Conservation (phyloP, 495 filamentous ascomycete species). For the Tuber indicum region DNA sequence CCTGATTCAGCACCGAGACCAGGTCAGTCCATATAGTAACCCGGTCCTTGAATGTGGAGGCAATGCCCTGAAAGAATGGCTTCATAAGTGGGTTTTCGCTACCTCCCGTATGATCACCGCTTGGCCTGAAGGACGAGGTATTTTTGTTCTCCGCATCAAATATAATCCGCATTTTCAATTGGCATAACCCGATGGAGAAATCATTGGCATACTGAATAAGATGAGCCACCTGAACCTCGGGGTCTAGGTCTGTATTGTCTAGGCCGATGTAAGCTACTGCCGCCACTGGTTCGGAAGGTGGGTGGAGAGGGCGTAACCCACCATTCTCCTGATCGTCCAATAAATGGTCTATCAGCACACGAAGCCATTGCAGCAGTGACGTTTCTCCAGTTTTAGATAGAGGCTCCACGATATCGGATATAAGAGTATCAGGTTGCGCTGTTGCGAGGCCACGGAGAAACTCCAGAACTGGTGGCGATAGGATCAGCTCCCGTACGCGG, state of each 20-base stretch:
- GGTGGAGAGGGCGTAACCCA: slow-evolving; percentile 10
- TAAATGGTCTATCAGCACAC: slow-evolving; percentile 35
- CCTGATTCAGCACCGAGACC: slow-evolving; percentile 37
- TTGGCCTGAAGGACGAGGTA: slow-evolving; percentile 11
- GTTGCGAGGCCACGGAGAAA: slow-evolving; percentile 30
- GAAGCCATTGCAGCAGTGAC: slow-evolving; percentile 25
- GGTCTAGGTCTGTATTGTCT: slow-evolving; percentile 35
- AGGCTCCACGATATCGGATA: slow-evolving; percentile 33
- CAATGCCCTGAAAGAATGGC: slow-evolving; percentile 37
- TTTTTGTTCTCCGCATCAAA: slow-evolving; percentile 32
- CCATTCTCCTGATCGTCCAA: slow-evolving; percentile 37
- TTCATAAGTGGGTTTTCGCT: slow-evolving; percentile 35
- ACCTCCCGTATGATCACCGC: not conserved
- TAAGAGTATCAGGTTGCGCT: slow-evolving; percentile 22
- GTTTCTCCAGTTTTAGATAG: slow-evolving; percentile 19
- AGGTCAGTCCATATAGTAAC: slow-evolving; percentile 39
- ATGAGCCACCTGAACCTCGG: slow-evolving; percentile 39
- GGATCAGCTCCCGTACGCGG: slow-evolving; percentile 21
- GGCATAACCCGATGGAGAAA: slow-evolving; percentile 40
- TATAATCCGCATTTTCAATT: slow-evolving; percentile 42
- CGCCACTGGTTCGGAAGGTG: not conserved
- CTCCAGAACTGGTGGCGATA: slow-evolving; percentile 20
- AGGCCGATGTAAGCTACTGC: slow-evolving; percentile 12
- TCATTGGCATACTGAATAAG: slow-evolving; percentile 40
- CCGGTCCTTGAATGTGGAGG: slow-evolving; percentile 33